Evolutionary conservation across 2,329 filamentous ascomycete genomes (phyloP).

Genomic region (Drechslerella stenobrocha): DNA sequence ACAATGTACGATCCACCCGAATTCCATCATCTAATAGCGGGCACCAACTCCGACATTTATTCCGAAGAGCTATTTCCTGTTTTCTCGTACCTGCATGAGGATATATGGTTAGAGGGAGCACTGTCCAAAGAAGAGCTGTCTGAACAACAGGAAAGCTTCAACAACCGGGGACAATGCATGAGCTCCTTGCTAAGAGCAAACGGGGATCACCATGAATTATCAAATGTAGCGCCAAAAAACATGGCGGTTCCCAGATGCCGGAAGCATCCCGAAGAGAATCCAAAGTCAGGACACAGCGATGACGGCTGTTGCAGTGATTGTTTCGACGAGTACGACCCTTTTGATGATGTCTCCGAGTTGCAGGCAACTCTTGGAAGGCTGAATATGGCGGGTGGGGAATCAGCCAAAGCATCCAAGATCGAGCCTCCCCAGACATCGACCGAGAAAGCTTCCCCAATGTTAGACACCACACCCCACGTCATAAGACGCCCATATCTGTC

Average conservation of each 20-base stretch:
- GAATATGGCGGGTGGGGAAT: conserved; percentile 1
- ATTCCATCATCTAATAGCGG: conserved; percentile 3
- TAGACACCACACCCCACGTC: conserved; percentile 5
- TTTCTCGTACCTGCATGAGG: conserved; percentile 16
- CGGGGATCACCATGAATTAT: no score
- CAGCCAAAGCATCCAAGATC: background rate
- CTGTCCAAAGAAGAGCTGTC: conserved; percentile 20
- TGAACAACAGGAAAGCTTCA: conserved; percentile 8
- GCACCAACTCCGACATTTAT: background rate
- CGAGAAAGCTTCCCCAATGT: conserved; percentile 7
- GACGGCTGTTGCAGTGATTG: conserved; percentile 36
- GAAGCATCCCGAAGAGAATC: background rate
- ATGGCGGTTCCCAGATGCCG: conserved; percentile 1
- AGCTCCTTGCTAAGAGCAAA: background rate
- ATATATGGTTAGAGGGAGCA: conserved; percentile 14
- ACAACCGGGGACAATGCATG: conserved; percentile 3
- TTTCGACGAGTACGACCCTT: conserved; percentile 51
- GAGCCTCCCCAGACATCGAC: background rate
- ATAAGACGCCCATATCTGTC: conserved; percentile 33
- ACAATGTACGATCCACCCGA: background rate
- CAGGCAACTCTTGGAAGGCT: conserved; percentile 10
- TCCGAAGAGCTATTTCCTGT: background rate
- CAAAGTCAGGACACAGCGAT: background rate
- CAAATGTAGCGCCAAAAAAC: background rate
- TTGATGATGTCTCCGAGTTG: conserved; percentile 45